Conservation (phyloP, 2,329 filamentous ascomycete species). For the Sclerotinia minor region DNA sequence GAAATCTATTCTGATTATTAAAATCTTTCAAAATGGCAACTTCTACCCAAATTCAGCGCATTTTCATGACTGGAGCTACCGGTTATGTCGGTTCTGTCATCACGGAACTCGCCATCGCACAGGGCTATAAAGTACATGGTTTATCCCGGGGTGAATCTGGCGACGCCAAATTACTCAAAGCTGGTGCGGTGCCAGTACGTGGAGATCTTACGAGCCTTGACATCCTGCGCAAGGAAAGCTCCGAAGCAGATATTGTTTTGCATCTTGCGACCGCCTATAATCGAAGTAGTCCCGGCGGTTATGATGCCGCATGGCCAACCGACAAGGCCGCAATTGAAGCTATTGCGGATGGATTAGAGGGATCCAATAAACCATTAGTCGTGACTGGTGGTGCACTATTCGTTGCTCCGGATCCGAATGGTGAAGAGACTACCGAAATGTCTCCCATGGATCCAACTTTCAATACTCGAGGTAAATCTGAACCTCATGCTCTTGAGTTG, state of each 20-base stretch:
- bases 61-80: constrained; percentile 47
- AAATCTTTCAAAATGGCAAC: not conserved
- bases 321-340: constrained; percentile 45
- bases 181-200: constrained; percentile 46
- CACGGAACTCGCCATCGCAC: constrained; percentile 42
- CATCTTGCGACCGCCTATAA: constrained; percentile 45
- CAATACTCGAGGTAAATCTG: constrained; percentile 38
- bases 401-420: constrained; percentile 35
- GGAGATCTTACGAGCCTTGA: constrained; percentile 46
- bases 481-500: constrained; percentile 41
- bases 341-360: constrained; percentile 43
- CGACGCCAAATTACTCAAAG: constrained; percentile 43
- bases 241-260: constrained; percentile 47
- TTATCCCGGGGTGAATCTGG: constrained; percentile 45
- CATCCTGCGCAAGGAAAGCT: constrained; percentile 44
- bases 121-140: constrained; percentile 46
- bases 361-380: constrained; percentile 44
- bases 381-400: constrained; percentile 42
- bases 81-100: constrained; percentile 46
- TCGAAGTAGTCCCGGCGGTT: constrained; percentile 33
- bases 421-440: constrained; percentile 40
- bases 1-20: not conserved
- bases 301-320: constrained; percentile 37
- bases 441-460: constrained; percentile 30
- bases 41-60: not conserved